Evolutionary conservation across 257 asterid species (phyloP), one percentile per base, ranked within the genome.

Genomic region (Fraxinus excelsior): DNA sequence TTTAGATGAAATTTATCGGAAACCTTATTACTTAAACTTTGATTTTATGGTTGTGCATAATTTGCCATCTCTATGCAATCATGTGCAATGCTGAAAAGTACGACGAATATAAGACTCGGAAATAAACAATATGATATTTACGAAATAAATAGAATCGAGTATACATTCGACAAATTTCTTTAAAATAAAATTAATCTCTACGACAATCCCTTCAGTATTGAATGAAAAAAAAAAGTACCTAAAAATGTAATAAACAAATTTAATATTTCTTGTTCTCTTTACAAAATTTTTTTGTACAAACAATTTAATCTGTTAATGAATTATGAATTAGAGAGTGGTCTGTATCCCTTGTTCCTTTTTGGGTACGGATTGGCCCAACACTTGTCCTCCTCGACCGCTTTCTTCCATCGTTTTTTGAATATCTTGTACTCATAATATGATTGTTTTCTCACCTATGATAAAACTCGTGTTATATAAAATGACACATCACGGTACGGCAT

Each of bases 281-380:
- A 3, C 32, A 70, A 0, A 35, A 32, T 35, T 13, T 25, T 68
- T 3, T 0, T 35, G 73, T 21, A 34, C 35, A 7, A 35, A 25
- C 49, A 34, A 16, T 68, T 68, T 28, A 68, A 46, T 9, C 13
- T 40, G 14, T 40, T 40, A 21, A 7, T 23, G 32, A 60, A 60
- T 9, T 21, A 60, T 23, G 67, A 21, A 60, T 60, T 23, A 60
- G 29, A 23, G 1, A 7, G 31, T 23, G 16, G 14, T 7, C 0
- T 21, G 0, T 58, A 28, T 23, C 12, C 14, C 67, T n/a, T 12
- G 21, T 12, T 29, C 10, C 25, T 38, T 10, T 23, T 81, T 11
- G 96, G 86, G 70, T 84, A 92, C 42, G 82, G 86, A 79, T 92
- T 96, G 1, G 46, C 84, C 92, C 92, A 90, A n/a, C 94, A 85